phyloP scores from a whole-genome alignment of 2,329 filamentous ascomycete species.

The Cyanodermella asteris region DNA sequence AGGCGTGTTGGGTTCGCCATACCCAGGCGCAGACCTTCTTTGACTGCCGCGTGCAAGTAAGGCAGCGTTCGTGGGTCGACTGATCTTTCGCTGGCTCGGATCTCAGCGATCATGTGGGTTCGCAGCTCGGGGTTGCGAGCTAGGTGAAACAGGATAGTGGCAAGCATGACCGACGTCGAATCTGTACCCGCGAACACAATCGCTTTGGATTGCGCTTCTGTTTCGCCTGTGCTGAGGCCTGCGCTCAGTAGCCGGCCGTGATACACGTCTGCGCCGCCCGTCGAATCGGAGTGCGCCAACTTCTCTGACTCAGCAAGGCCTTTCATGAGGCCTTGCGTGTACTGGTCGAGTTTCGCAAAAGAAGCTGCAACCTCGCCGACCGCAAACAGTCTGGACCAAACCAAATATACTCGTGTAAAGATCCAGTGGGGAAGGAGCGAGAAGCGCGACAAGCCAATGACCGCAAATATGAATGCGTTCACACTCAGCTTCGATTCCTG shows the following conservation, averaged over 20 bases:
- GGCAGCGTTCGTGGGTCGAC: slow-evolving; percentile 17
- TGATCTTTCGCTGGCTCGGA: slow-evolving; percentile 4
- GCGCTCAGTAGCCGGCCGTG: slow-evolving; percentile 25
- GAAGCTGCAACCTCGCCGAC: slow-evolving; percentile 1
- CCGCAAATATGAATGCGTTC: slow-evolving; percentile 29
- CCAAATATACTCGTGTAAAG: slow-evolving; percentile 2
- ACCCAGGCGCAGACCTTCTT: slow-evolving; percentile 27
- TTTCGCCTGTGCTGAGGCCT: slow-evolving; percentile 22
- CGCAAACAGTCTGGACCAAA: slow-evolving; percentile 1
- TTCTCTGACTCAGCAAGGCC: background rate
- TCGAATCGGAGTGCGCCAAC: background rate
- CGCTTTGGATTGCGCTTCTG: slow-evolving; percentile 30
- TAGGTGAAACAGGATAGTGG: slow-evolving; percentile 25
- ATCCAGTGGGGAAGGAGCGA: slow-evolving; percentile 18
- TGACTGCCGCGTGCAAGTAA: slow-evolving; percentile 27
- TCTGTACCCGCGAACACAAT: slow-evolving; percentile 34
- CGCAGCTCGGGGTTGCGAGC: slow-evolving; percentile 20
- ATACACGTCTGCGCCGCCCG: slow-evolving; percentile 15
- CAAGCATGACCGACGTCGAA: slow-evolving; percentile 29
- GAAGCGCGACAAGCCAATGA: slow-evolving; percentile 32
- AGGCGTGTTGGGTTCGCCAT: slow-evolving; percentile 30
- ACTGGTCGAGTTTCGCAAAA: slow-evolving; percentile 3
- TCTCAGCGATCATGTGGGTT: slow-evolving; percentile 4
- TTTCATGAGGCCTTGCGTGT: slow-evolving; percentile 1
- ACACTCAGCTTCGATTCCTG: slow-evolving; percentile 17